Percentiles rank a stretch among this genome's conserved stretches.
Evolutionary conservation across 495 filamentous ascomycete species (phyloP).

Genomic region (Lasiosphaeria ovina): DNA sequence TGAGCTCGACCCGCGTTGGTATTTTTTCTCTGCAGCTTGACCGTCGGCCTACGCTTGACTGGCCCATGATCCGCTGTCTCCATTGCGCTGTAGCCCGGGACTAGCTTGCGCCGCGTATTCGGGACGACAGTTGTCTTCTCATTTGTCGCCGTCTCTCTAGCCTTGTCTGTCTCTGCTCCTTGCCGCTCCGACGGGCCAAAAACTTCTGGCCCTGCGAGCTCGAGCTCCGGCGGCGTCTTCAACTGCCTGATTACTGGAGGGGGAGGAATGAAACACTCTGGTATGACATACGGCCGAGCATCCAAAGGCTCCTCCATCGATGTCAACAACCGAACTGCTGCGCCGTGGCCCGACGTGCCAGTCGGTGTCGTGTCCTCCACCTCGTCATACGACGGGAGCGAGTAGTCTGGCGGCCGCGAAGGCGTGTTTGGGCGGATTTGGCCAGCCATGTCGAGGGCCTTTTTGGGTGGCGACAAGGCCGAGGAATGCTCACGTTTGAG

Average conservation of each 20-base stretch:
- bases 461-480: slow-evolving; percentile 21
- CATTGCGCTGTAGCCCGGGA: not conserved
- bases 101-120: slow-evolving; percentile 13
- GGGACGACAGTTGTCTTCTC: no score
- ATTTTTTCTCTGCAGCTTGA: slow-evolving; percentile 48
- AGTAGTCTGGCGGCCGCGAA: slow-evolving; percentile 43
- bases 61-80: no score
- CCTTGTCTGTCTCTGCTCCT: no score
- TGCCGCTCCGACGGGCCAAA: no score
- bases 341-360: slow-evolving; percentile 29
- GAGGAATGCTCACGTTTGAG: slow-evolving; percentile 20
- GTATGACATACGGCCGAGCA: slow-evolving; percentile 43
- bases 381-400: slow-evolving; percentile 49
- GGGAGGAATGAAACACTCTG: slow-evolving; percentile 27
- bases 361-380: slow-evolving; percentile 41
- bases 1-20: not conserved
- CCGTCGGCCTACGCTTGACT: slow-evolving; percentile 26
- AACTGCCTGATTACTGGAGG: slow-evolving; percentile 19
- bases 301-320: slow-evolving; percentile 47
- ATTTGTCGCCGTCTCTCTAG: no score
- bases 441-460: slow-evolving; percentile 42
- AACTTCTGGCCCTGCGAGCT: not conserved
- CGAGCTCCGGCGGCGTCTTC: not conserved
- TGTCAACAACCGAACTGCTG: slow-evolving; percentile 51
- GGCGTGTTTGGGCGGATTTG: slow-evolving; percentile 40